Conservation (phyloP, 352 stramenopile genomes). For the Pythium plurisporium region DNA sequence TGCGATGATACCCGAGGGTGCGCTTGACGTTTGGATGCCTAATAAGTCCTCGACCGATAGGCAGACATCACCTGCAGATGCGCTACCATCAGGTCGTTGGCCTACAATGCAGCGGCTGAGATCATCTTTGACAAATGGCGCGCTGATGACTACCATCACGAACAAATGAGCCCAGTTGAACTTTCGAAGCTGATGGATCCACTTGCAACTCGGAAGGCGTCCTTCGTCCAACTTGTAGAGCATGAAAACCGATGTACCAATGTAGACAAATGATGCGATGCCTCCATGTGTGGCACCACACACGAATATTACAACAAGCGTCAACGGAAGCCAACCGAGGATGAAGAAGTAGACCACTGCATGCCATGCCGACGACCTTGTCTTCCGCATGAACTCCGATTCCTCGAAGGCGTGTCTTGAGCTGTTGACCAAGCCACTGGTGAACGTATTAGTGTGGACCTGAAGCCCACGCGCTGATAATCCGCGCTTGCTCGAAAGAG, state of each 20-base stretch:
- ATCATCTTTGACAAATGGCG: slow-evolving; percentile 50
- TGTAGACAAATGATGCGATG: slow-evolving; percentile 68
- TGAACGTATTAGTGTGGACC: background rate
- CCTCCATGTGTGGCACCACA: slow-evolving; percentile 67
- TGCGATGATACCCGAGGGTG: slow-evolving; percentile 63
- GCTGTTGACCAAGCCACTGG: slow-evolving; percentile 1
- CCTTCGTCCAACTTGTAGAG: slow-evolving; percentile 74
- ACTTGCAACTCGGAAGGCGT: slow-evolving; percentile 44
- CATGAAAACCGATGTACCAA: slow-evolving; percentile 66
- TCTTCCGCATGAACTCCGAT: slow-evolving; percentile 54
- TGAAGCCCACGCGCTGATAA: background rate
- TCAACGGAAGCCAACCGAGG: slow-evolving; percentile 56
- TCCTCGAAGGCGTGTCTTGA: slow-evolving; percentile 11
- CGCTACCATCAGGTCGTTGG: slow-evolving; percentile 5
- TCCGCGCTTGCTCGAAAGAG: background rate
- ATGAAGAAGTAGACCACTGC: slow-evolving; percentile 64
- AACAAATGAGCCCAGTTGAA: slow-evolving; percentile 85
- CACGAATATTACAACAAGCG: slow-evolving; percentile 70
- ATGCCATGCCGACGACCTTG: slow-evolving; percentile 63
- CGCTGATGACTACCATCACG: slow-evolving; percentile 65
- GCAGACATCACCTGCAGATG: slow-evolving; percentile 30
- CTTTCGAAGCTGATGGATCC: slow-evolving; percentile 71
- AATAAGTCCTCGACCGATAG: slow-evolving; percentile 69
- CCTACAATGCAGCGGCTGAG: slow-evolving; percentile 51
- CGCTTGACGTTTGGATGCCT: slow-evolving; percentile 46